Evolutionary conservation across 805 yeast species (phyloP), one percentile per base, ranked within the genome.

Genomic region (Candida dajiaensis): DNA sequence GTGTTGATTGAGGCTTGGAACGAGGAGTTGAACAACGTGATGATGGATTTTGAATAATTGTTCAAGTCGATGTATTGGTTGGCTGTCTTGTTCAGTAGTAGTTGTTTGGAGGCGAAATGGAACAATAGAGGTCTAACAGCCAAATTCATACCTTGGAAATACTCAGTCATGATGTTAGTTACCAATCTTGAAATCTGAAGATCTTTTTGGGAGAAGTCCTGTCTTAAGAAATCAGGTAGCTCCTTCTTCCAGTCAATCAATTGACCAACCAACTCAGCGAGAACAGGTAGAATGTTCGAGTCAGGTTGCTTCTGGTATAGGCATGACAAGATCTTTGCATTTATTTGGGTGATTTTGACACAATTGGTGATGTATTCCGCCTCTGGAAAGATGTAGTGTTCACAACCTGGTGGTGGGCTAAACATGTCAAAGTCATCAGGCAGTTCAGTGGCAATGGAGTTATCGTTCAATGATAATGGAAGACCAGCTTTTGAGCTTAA

Each of bases 1-100:
- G 89, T 81, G 58, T 85, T 84, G 41, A 85, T 83, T 0, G 90
- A 83, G 0, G 89, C 92, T 59, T 85, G 92, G 61, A 85, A 80
- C 0, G 90, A 83, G 3, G 89, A 83, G 62, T 85, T 85, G 51
- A 85, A 65, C 39, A 85, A 68, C 0, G 86, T 77, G n/a, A 84
- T 68, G 15, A 85, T 77, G 15, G 84, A 76, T 42, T 78, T 74
- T 2, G 94, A 84, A 58, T 82, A 85, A 43, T 78, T 72, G 25
- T 85, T 78, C 47, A 85, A 65, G 56, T 85, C 87, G 28, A 85
- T 72, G 54, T 75, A 81, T 49, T 74, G 73, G 45, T 78, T 78
- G 25, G 67, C 60, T 44, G 67, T 59, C 55, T 73, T 53, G 58
- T 68, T 63, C 58, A 72, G 75, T 51, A 77, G 78, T 42, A 85